Percentiles rank a stretch among this genome's conserved stretches.
phyloP scores from a whole-genome alignment of 768 basidiomycete species.

The Lentinula aciculospora region DNA sequence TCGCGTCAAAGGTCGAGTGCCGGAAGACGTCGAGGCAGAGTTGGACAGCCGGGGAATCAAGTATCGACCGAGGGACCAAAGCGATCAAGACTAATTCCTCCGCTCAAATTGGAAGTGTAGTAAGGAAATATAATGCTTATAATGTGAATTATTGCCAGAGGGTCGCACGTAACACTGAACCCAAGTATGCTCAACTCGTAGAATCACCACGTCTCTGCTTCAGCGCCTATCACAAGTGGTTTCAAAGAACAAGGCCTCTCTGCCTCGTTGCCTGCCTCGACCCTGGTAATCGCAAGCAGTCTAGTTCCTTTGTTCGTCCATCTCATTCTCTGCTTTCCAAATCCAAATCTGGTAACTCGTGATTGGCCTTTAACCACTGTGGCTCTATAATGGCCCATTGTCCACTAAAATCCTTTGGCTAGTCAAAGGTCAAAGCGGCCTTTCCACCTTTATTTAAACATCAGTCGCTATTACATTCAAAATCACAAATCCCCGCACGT shows the following conservation, averaged over 20 bases:
- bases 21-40: slow-evolving; percentile 80
- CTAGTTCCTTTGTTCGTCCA: not conserved
- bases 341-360: not conserved
- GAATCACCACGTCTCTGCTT: too few species aligned
- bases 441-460: not conserved
- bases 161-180: too few species aligned
- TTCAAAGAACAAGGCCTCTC: not conserved
- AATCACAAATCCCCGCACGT: not conserved
- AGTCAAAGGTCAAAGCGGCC: not conserved
- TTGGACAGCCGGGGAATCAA: slow-evolving; percentile 72
- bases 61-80: slow-evolving; percentile 71
- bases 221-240: too few species aligned
- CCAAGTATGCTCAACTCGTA: too few species aligned
- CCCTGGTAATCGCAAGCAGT: not conserved
- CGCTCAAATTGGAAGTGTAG: too few species aligned
- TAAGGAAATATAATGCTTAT: too few species aligned
- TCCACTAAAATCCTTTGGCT: not conserved
- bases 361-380: not conserved
- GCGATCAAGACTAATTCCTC: not conserved
- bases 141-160: too few species aligned
- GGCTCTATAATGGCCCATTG: not conserved
- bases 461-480: too few species aligned
- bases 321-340: not conserved
- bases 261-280: not conserved
- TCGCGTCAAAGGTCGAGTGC: slow-evolving; percentile 79